Evolutionary conservation across 805 yeast genomes (phyloP).

Genomic region (Kluyveromyces lactis): DNA sequence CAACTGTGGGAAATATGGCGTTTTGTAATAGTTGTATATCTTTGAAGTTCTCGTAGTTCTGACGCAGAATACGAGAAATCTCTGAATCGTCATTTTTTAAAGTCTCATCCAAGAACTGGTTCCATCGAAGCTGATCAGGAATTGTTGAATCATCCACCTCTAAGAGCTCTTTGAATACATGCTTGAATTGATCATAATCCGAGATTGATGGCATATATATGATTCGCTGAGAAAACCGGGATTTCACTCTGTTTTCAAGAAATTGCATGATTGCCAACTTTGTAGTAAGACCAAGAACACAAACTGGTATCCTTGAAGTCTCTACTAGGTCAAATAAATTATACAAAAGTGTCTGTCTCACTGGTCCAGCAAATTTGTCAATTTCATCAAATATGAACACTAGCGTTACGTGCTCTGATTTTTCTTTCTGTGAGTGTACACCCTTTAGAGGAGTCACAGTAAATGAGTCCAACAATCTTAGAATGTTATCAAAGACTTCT

Average conservation of each 20-base stretch:
- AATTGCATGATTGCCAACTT: slow-evolving; percentile 69
- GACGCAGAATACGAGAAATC: slow-evolving; percentile 32
- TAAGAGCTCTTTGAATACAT: slow-evolving; percentile 37
- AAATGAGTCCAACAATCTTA: slow-evolving; percentile 39
- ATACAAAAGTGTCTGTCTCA: slow-evolving; percentile 77
- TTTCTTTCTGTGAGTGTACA: slow-evolving; percentile 8
- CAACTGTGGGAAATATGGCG: slow-evolving; percentile 36
- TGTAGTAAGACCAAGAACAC: slow-evolving; percentile 74
- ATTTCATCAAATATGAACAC: slow-evolving; percentile 79
- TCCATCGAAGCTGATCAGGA: slow-evolving; percentile 36
- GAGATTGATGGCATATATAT: slow-evolving; percentile 48
- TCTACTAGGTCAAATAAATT: slow-evolving; percentile 85
- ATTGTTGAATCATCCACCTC: slow-evolving; percentile 21
- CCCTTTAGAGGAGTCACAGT: slow-evolving; percentile 20
- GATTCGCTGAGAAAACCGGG: slow-evolving; percentile 78
- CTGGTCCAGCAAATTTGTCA: slow-evolving; percentile 63
- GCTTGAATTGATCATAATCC: slow-evolving; percentile 42
- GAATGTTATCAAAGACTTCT: slow-evolving; percentile 53
- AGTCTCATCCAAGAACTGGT: slow-evolving; percentile 28
- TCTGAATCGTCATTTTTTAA: slow-evolving; percentile 24
- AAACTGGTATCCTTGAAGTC: slow-evolving; percentile 56
- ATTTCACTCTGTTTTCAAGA: slow-evolving; percentile 84
- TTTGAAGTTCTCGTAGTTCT: slow-evolving; percentile 50
- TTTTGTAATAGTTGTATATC: slow-evolving; percentile 45
- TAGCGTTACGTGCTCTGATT: slow-evolving; percentile 41